Conservation (phyloP, 2,329 filamentous ascomycete species). For the Ophiostoma angusticollis region DNA sequence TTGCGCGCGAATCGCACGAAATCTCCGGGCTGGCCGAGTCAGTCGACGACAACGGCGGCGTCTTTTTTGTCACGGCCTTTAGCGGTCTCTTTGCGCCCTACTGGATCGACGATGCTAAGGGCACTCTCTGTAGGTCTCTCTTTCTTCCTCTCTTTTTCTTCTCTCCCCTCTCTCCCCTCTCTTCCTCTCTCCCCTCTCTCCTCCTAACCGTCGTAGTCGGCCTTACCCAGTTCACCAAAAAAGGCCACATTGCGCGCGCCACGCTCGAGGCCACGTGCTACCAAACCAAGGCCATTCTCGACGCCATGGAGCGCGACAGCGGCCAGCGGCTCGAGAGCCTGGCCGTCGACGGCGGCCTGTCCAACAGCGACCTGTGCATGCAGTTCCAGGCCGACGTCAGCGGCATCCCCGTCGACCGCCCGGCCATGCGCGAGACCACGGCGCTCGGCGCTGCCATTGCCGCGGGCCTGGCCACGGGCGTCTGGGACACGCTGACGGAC, state of each 20-base stretch:
- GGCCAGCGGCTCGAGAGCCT: slow-evolving; percentile 61
- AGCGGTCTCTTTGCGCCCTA: slow-evolving; percentile 85
- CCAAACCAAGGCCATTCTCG: slow-evolving; percentile 81
- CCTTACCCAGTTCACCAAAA: slow-evolving; percentile 72
- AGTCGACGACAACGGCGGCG: slow-evolving; percentile 63
- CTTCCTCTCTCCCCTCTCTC: background rate
- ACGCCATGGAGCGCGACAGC: slow-evolving; percentile 82
- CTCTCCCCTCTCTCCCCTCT: background rate
- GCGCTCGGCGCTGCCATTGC: slow-evolving; percentile 80
- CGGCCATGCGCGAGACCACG: slow-evolving; percentile 82
- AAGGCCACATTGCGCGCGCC: slow-evolving; percentile 75
- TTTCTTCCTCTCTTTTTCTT: slow-evolving; percentile 18
- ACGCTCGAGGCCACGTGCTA: slow-evolving; percentile 86
- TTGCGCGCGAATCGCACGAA: slow-evolving; percentile 38
- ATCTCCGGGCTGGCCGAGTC: slow-evolving; percentile 39
- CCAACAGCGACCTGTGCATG: slow-evolving; percentile 81
- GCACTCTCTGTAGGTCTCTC: slow-evolving; percentile 56
- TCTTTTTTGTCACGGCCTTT: slow-evolving; percentile 81
- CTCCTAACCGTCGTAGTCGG: too few species aligned
- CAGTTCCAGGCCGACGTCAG: slow-evolving; percentile 81
- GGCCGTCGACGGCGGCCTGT: slow-evolving; percentile 81
- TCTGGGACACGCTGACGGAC: slow-evolving; percentile 66
- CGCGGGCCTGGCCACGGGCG: slow-evolving; percentile 68
- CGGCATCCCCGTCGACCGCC: slow-evolving; percentile 68
- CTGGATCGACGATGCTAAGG: slow-evolving; percentile 88